Conservation (phyloP, 139 green algal genomes). For the Tetradesmus lagerheimii region DNA sequence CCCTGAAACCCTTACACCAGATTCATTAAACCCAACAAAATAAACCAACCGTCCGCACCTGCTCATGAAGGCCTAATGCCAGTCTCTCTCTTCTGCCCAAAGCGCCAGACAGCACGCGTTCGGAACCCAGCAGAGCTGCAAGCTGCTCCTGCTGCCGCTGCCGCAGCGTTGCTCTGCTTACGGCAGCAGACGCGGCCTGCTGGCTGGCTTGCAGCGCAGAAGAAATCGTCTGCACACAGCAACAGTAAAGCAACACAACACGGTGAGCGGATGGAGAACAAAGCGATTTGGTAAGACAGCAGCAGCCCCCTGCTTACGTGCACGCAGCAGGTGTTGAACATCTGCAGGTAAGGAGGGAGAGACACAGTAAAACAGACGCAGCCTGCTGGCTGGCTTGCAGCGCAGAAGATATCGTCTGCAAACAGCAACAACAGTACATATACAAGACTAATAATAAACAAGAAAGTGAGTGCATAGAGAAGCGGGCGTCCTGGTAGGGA, state of each 20-base stretch:
- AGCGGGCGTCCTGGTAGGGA: too few species aligned
- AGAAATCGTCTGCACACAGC: neutral
- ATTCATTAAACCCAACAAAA: too few species aligned
- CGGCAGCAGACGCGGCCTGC: constrained; percentile 1
- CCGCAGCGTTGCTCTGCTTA: neutral
- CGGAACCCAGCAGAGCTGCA: neutral
- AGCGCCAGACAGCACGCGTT: neutral
- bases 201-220: constrained; percentile 9
- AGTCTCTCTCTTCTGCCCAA: neutral
- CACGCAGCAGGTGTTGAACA: too few species aligned
- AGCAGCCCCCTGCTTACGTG: too few species aligned
- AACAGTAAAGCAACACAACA: neutral
- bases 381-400: constrained; percentile 26
- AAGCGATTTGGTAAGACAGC: too few species aligned
- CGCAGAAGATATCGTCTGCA: neutral
- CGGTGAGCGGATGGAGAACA: neutral
- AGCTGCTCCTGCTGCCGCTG: constrained; percentile 40
- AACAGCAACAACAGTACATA: neutral
- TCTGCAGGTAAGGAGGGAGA: too few species aligned
- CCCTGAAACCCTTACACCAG: too few species aligned
- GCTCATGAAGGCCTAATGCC: neutral
- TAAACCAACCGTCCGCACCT: neutral
- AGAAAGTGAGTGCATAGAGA: too few species aligned
- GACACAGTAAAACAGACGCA: too few species aligned
- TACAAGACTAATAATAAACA: too few species aligned